These are phyloP conservation scores for Phytophthora cactorum DNA, from an alignment of 352 stramenopile genomes.

Conservation along the genomic window DNA sequence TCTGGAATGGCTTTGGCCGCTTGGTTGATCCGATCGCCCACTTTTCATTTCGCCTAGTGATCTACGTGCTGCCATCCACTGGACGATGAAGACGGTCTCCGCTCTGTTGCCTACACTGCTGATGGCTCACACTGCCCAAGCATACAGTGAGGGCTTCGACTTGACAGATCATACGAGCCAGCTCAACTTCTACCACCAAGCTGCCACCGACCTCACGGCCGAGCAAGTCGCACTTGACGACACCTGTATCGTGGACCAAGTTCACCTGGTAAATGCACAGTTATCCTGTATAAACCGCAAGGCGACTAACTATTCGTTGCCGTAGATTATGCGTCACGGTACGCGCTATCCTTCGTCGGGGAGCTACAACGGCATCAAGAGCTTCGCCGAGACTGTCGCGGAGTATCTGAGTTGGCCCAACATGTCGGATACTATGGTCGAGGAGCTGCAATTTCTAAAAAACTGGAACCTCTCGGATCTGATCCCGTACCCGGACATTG, in stretches of 20 bases:
- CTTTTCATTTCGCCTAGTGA: constrained; percentile 29
- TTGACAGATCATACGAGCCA: constrained; percentile 65
- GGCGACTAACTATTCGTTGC: background rate
- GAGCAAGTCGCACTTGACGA: constrained; percentile 50
- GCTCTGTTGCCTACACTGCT: constrained; percentile 27
- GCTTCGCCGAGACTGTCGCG: constrained; percentile 38
- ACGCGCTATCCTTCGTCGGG: constrained; percentile 60
- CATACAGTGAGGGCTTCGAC: constrained; percentile 55
- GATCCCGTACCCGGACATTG: constrained; percentile 36
- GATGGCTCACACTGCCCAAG: constrained; percentile 4
- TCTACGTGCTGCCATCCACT: constrained; percentile 2
- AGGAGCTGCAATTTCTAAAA: constrained; percentile 54
- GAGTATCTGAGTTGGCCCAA: constrained; percentile 37
- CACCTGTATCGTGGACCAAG: constrained; percentile 54
- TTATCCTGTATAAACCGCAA: background rate
- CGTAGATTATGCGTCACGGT: constrained; percentile 50
- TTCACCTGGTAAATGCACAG: constrained; percentile 38
- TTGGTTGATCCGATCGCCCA: constrained; percentile 9
- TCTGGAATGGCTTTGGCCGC: background rate
- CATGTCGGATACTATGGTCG: constrained; percentile 31
- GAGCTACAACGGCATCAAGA: constrained; percentile 54
- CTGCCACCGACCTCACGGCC: constrained; percentile 41
- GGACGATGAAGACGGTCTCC: constrained; percentile 43
- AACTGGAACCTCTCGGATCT: constrained; percentile 51
- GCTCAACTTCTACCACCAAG: constrained; percentile 65